Percentiles rank a stretch among this genome's conserved stretches.
Evolutionary conservation across 2,329 filamentous ascomycete genomes (phyloP).

Genomic region (Sclerotinia borealis): DNA sequence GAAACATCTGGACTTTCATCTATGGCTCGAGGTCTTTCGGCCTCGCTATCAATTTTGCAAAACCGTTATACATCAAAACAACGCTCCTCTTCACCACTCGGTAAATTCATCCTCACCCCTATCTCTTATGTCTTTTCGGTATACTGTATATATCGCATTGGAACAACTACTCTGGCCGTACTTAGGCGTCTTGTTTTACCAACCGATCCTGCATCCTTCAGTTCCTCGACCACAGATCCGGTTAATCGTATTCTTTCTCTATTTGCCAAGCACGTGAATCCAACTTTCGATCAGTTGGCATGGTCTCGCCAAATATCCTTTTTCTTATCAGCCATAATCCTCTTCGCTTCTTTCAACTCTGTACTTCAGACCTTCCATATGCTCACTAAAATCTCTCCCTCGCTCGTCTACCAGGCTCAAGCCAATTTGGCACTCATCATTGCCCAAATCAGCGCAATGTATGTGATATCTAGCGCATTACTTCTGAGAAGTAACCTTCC

Average conservation of each 20-base stretch:
- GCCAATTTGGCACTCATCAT: slow-evolving; percentile 75
- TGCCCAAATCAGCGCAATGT: slow-evolving; percentile 75
- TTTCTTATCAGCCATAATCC: slow-evolving; percentile 73
- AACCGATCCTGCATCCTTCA: slow-evolving; percentile 35
- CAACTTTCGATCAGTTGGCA: slow-evolving; percentile 70
- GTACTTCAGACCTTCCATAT: slow-evolving; percentile 81
- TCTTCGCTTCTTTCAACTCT: slow-evolving; percentile 73
- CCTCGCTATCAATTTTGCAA: slow-evolving; percentile 58
- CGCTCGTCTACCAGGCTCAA: slow-evolving; percentile 61
- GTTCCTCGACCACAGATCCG: slow-evolving; percentile 66
- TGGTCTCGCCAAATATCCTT: slow-evolving; percentile 86
- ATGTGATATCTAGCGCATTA: slow-evolving; percentile 75
- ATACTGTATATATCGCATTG: slow-evolving; percentile 81
- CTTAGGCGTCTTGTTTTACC: slow-evolving; percentile 46
- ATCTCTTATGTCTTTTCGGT: slow-evolving; percentile 64
- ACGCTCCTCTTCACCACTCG: slow-evolving; percentile 60
- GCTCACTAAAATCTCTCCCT: slow-evolving; percentile 70
- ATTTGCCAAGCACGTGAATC: slow-evolving; percentile 77
- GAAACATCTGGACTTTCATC: slow-evolving; percentile 75
- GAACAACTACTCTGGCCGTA: slow-evolving; percentile 63
- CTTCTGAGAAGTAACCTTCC: slow-evolving; percentile 75
- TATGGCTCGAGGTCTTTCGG: slow-evolving; percentile 67
- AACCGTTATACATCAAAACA: slow-evolving; percentile 57
- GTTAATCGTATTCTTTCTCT: slow-evolving; percentile 78
- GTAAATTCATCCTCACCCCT: slow-evolving; percentile 55